Base-by-base conservation (phyloP, 2,329 filamentous ascomycete genomes). In the Trichoderma sp. region DNA sequence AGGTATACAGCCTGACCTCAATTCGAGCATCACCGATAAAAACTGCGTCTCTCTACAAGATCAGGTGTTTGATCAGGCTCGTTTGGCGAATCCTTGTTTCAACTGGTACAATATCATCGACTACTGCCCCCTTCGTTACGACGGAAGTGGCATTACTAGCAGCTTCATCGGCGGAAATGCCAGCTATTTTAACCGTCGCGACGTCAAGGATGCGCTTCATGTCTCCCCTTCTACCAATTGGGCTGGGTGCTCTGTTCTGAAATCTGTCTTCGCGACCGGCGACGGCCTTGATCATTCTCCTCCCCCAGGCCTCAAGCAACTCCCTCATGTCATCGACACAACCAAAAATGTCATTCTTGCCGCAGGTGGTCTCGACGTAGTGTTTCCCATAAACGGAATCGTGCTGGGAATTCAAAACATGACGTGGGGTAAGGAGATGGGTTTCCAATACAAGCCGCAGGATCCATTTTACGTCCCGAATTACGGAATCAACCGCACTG, bases 381-480 rank as follows among this genome's bases (percentile, higher is more conserved):
- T 91, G 70, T 83, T 93, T 11, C 81, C 90, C 28, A 82, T 84
- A 74, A 91, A 91, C 76, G 91, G 91, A 18, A 91, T 91, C 0
- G 82, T 95, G 1, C 81, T 93, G 7, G 85, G 86, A 1, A 89
- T 94, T 69, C 91, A 95, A 76, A 94, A 94, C 81, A 92, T 94
- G 89, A 94, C 91, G 0, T 95, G 89, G 88, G 87, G 87, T 68
- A 91, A 91, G 5, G 77, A 83, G 54, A 86, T 91, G 63, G 92
- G 92, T 0, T 94, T 95, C 82, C 86, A 89, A 71, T 76, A 78
- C 1, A 78, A 80, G 0, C 92, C 91, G 0, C 76, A 76, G 1
- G 84, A 88, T 63, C 87, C 89, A 2, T 89, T 92, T 75, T 92
- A 87, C 76, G 90, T 94, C 0, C 91, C 91, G 0, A 64, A 60